Percentiles rank a stretch among this genome's conserved stretches.
phyloP scores from a whole-genome alignment of 1,139 yeast species.

The Yamadazyma oceani region DNA sequence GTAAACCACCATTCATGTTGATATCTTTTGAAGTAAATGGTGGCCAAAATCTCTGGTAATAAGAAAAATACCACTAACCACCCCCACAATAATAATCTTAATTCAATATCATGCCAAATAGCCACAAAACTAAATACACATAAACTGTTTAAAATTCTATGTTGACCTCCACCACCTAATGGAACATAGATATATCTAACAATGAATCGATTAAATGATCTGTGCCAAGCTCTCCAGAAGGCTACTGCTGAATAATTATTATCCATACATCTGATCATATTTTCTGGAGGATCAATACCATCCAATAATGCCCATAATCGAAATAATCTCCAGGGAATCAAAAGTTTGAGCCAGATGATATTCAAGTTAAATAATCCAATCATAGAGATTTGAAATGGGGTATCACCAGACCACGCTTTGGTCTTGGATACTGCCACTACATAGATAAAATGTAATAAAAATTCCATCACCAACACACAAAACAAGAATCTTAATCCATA shows the following conservation, averaged over 20 bases:
- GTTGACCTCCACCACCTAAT: constrained; percentile 73
- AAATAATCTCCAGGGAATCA: constrained; percentile 95
- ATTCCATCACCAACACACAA: constrained; percentile 85
- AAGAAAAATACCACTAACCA: constrained; percentile 88
- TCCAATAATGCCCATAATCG: constrained; percentile 90
- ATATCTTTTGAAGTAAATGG: constrained; percentile 44
- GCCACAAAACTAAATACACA: constrained; percentile 97
- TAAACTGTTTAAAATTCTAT: constrained; percentile 70
- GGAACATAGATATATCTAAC: constrained; percentile 83
- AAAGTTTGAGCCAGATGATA: constrained; percentile 86
- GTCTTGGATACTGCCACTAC: constrained; percentile 91
- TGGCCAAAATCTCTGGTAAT: constrained; percentile 81
- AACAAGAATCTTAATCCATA: constrained; percentile 70
- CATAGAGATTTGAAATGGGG: constrained; percentile 95
- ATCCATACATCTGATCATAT: constrained; percentile 95
- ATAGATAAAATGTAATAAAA: constrained; percentile 80
- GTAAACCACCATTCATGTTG: constrained; percentile 68
- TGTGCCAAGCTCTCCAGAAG: constrained; percentile 99
- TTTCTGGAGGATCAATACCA: constrained; percentile 95
- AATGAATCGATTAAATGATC: constrained; percentile 90
- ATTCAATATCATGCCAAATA: constrained; percentile 95
- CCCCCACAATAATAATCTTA: constrained; percentile 88
- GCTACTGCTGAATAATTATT: constrained; percentile 90
- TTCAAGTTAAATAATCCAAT: constrained; percentile 87
- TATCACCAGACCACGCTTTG: constrained; percentile 85